A percentile compares a stretch with the other conserved stretches of the same genome.
These are phyloP conservation scores for Oryza officinalis DNA, from an alignment of 176 grass and related monocot species.

Conservation along the genomic window DNA sequence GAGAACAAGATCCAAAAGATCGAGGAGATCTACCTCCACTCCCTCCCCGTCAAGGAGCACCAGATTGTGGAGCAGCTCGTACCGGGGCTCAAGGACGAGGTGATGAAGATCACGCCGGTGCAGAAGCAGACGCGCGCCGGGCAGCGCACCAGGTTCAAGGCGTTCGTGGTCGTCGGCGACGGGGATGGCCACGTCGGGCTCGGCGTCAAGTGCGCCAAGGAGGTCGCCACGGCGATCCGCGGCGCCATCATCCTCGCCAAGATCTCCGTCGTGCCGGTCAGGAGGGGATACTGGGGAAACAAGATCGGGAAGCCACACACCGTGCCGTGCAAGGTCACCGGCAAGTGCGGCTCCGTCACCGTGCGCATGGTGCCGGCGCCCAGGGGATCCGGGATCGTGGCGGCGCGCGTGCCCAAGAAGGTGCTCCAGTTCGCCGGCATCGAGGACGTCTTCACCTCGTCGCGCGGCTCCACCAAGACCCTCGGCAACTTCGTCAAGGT, in stretches of 20 bases:
- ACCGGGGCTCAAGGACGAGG: slow-evolving; percentile 81
- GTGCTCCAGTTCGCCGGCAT: slow-evolving; percentile 89
- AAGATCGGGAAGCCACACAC: slow-evolving; percentile 85
- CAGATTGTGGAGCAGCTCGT: slow-evolving; percentile 68
- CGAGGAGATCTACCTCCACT: slow-evolving; percentile 89
- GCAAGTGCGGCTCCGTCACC: slow-evolving; percentile 84
- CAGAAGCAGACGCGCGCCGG: slow-evolving; percentile 97
- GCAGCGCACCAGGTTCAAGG: slow-evolving; percentile 88
- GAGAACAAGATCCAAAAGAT: slow-evolving; percentile 43
- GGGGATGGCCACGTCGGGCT: slow-evolving; percentile 79
- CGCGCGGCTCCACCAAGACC: slow-evolving; percentile 90
- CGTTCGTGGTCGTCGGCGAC: slow-evolving; percentile 89
- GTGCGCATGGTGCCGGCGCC: slow-evolving; percentile 87
- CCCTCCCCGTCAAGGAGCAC: slow-evolving; percentile 91
- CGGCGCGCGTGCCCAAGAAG: slow-evolving; percentile 85
- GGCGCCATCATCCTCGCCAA: slow-evolving; percentile 91
- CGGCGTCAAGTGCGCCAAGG: slow-evolving; percentile 91
- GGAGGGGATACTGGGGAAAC: slow-evolving; percentile 92
- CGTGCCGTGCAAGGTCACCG: slow-evolving; percentile 89
- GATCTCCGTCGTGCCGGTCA: slow-evolving; percentile 73
- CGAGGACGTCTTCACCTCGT: slow-evolving; percentile 85
- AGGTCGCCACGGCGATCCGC: slow-evolving; percentile 86
- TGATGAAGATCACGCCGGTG: slow-evolving; percentile 89
- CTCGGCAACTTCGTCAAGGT: slow-evolving; percentile 97
- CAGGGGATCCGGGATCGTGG: slow-evolving; percentile 76